Base-by-base conservation (phyloP, 495 filamentous ascomycete species). In the Cryomyces minteri region DNA sequence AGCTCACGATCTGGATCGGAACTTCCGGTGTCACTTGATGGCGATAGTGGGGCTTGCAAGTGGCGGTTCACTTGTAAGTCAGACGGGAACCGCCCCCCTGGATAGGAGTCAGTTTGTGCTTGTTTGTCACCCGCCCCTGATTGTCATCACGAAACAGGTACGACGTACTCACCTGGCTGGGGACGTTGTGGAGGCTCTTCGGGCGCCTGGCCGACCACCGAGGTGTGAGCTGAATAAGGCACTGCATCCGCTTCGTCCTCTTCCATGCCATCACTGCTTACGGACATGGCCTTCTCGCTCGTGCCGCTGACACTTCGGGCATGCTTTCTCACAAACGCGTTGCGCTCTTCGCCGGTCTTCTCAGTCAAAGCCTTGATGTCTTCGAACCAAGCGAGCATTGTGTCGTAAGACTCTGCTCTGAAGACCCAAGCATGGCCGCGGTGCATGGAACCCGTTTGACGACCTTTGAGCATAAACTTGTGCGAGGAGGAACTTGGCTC, bases 341-440 rank as follows among this genome's bases (percentile, higher is more conserved):
- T 81, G 3, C 88, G 77, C 46, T 92, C 87, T 54, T 92, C 82
- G 29, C 87, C 84, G n/a, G 78, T 84, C 56, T 80, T 84, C 59
- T 85, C 85, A 10, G 79, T 94, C 43, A 96, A 67, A 34, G 68
- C 72, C 54, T 84, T 85, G 51, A 98, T 92, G 55, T 94, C 90
- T 39, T 84, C 77, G 58, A 86, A 94, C 90, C 88, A 94, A 29
- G 84, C 82, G 67, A 93, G 77, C 92, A 98, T 95, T 6, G 84
- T 93, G 48, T 94, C 92, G 61, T 93, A 76, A 32, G 83, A 83
- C 61, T 96, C 90, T 7, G 87, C 87, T 39, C 90, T 77, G 68
- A 98, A 96, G 5, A 96, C 88, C 90, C 90, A 98, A 9, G 84
- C 86, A 57, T 98, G 90, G 18, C 88, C 88, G 43, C 88, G 80